Evolutionary conservation across 257 asterid genomes (phyloP).

Genomic region (Fraxinus americana): DNA sequence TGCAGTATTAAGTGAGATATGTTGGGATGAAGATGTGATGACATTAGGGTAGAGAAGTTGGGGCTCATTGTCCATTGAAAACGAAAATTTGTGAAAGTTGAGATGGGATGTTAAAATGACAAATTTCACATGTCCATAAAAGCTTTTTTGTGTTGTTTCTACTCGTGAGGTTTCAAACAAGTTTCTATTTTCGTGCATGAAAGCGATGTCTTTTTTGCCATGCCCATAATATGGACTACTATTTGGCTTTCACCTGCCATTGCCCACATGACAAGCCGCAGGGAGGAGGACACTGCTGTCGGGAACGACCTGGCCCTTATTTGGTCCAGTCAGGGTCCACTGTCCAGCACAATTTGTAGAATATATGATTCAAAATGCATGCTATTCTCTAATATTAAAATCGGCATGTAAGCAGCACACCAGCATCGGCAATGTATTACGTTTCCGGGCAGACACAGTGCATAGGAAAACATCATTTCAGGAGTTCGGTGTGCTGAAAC

Average conservation of each 20-base stretch:
- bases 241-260: slow-evolving; percentile 10
- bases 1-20: neutral
- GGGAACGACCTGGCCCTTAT: neutral
- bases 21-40: neutral
- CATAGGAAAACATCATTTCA: slow-evolving; percentile 77
- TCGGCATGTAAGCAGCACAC: slow-evolving; percentile 99
- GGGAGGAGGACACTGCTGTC: slow-evolving; percentile 1
- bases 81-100: neutral
- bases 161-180: neutral
- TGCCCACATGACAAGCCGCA: slow-evolving; percentile 20
- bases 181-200: slow-evolving; percentile 17
- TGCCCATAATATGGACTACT: neutral
- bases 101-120: neutral
- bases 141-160: neutral
- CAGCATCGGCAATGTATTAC: slow-evolving; percentile 96
- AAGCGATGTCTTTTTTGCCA: slow-evolving; percentile 7
- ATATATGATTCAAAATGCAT: neutral
- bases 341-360: neutral
- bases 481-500: slow-evolving; percentile 98
- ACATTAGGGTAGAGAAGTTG: slow-evolving; percentile 4
- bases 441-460: slow-evolving; percentile 71
- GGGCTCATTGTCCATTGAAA: slow-evolving; percentile 1
- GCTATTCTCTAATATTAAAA: slow-evolving; percentile 1
- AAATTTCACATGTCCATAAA: slow-evolving; percentile 24
- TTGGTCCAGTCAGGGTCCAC: neutral